Percentiles rank a stretch among this genome's conserved stretches.
These are phyloP conservation scores for Capronia coronata DNA, from an alignment of 2,329 filamentous ascomycete species.

Conservation along the genomic window DNA sequence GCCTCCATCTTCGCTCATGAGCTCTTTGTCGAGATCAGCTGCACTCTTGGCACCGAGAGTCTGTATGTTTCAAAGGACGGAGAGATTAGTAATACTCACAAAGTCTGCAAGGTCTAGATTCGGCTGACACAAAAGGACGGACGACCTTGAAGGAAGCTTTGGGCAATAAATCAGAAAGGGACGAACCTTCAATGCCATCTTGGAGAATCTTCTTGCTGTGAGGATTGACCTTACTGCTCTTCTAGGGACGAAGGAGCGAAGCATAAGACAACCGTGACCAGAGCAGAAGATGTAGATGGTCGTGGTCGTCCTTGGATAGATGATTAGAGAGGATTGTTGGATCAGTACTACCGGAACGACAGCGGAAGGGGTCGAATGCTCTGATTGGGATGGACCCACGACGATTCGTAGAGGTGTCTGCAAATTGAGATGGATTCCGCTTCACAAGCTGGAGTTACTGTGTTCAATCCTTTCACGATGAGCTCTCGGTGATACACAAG, in stretches of 20 bases:
- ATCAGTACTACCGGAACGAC: not conserved
- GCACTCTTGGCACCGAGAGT: conserved; percentile 82
- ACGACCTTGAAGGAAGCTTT: too few species aligned
- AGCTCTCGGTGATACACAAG: too few species aligned
- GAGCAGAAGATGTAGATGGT: not conserved
- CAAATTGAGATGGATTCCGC: too few species aligned
- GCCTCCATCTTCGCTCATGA: conserved; percentile 76
- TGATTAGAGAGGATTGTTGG: not conserved
- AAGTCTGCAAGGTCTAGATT: not conserved
- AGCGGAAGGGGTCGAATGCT: not conserved
- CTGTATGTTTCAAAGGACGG: conserved; percentile 41
- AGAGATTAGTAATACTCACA: not conserved
- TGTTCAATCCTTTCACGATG: too few species aligned
- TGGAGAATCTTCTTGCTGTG: conserved; percentile 26
- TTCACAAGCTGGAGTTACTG: too few species aligned
- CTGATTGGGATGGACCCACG: too few species aligned
- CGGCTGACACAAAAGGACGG: too few species aligned
- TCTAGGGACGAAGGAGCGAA: conserved; percentile 10
- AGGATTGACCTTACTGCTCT: conserved; percentile 11
- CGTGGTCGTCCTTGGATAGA: not conserved
- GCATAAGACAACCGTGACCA: conserved; percentile 3
- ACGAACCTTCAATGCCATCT: conserved; percentile 39
- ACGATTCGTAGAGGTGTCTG: not conserved
- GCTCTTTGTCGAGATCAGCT: conserved; percentile 80
- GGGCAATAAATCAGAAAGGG: too few species aligned